A percentile compares a stretch with the other conserved stretches of the same genome.
Conservation (phyloP, 345 rosid genomes). For the Salix dunnii region DNA sequence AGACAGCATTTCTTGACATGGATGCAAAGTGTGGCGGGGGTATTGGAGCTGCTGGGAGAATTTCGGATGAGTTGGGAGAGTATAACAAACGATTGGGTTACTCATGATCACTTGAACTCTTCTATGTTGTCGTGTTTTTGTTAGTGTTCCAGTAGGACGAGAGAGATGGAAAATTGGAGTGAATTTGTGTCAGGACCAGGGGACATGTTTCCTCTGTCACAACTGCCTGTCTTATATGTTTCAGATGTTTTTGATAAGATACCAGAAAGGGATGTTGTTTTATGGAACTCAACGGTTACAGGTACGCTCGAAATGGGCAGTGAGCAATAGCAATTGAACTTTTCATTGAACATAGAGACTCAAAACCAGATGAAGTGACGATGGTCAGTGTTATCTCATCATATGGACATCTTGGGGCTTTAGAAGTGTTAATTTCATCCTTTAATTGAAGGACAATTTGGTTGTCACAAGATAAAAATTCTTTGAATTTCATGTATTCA, state of each 20-base stretch:
- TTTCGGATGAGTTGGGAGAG: constrained; percentile 27
- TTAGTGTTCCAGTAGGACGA: constrained; percentile 23
- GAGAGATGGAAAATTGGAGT: too few species aligned
- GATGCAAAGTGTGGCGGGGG: constrained; percentile 41
- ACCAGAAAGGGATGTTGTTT: constrained; percentile 38
- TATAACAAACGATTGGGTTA: too few species aligned
- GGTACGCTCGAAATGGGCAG: constrained; percentile 53
- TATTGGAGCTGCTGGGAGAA: constrained; percentile 30
- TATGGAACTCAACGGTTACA: constrained; percentile 55
- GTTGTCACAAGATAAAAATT: constrained; percentile 35
- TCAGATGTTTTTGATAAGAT: constrained; percentile 43
- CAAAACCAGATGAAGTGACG: constrained; percentile 42
- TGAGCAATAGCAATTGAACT: constrained; percentile 34
- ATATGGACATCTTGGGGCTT: constrained; percentile 46
- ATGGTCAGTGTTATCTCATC: constrained; percentile 42
- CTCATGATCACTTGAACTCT: constrained; percentile 24
- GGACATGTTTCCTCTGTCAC: too few species aligned
- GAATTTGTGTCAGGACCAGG: not conserved
- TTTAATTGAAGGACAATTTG: constrained; percentile 33
- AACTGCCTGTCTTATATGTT: constrained; percentile 5
- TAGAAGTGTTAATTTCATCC: constrained; percentile 25
- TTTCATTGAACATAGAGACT: constrained; percentile 24
- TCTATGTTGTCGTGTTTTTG: constrained; percentile 38
- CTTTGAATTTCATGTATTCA: constrained; percentile 43
- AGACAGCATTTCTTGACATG: constrained; percentile 47